Percentiles rank a stretch among this genome's conserved stretches.
phyloP scores from a whole-genome alignment of 2,329 filamentous ascomycete species.

The Arthrobotrys sinensis region DNA sequence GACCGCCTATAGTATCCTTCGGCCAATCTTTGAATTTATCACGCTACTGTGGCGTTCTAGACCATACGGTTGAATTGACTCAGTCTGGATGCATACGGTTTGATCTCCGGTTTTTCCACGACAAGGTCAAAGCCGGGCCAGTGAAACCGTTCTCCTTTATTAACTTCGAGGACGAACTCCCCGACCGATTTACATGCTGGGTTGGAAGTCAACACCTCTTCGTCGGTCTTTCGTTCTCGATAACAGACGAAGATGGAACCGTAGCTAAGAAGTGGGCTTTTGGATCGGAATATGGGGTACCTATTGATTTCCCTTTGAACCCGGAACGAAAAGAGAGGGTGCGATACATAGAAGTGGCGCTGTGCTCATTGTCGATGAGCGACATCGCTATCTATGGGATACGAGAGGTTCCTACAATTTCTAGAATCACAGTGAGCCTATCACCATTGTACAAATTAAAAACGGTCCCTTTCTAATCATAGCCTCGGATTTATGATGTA shows the following conservation, averaged over 20 bases:
- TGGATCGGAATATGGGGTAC: neutral
- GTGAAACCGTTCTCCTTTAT: neutral
- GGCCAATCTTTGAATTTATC: neutral
- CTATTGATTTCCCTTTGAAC: conserved; percentile 33
- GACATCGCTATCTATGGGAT: no score
- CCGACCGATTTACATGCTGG: conserved; percentile 12
- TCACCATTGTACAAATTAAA: no score
- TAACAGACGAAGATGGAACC: neutral
- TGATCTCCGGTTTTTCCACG: neutral
- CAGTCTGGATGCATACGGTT: neutral
- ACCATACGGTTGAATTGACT: neutral
- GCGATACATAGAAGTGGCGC: conserved; percentile 4
- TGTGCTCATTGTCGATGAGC: no score
- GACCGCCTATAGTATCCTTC: neutral
- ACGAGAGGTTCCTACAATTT: no score
- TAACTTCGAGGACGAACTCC: conserved; percentile 1
- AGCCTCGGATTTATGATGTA: neutral
- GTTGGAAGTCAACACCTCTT: neutral
- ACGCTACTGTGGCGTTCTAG: neutral
- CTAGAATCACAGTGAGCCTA: conserved; percentile 14
- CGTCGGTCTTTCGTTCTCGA: conserved; percentile 4
- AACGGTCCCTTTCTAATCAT: neutral
- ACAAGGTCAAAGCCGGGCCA: neutral
- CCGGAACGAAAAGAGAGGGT: neutral
- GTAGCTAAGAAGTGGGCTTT: conserved; percentile 9